These are phyloP conservation scores for Triticum urartu DNA, from an alignment of 176 grass and related monocot genomes.

Conservation along the genomic window DNA sequence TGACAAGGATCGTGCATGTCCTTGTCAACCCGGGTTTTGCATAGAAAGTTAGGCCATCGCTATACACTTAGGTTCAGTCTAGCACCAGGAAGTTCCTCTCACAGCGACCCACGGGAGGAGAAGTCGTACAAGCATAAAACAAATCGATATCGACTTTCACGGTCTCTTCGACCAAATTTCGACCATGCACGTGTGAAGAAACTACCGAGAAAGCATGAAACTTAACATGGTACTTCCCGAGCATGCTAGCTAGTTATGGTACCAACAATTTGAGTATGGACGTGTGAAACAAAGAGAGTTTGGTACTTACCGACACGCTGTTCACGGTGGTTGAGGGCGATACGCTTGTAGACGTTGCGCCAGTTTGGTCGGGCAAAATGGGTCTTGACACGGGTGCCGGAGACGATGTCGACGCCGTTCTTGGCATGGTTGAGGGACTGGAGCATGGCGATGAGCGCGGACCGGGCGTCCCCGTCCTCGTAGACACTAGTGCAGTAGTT, in stretches of 20 bases:
- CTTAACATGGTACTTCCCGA: not conserved
- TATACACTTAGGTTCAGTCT: not conserved
- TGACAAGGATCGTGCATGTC: slow-evolving; percentile 10
- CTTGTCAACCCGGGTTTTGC: not conserved
- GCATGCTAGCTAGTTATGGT: not conserved
- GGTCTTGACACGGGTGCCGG: slow-evolving; percentile 83
- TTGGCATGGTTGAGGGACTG: slow-evolving; percentile 92
- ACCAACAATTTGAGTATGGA: not conserved
- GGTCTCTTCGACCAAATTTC: not conserved
- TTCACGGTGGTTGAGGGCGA: slow-evolving; percentile 91
- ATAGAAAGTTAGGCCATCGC: slow-evolving; percentile 2
- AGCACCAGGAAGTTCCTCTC: slow-evolving; percentile 16
- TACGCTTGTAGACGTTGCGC: slow-evolving; percentile 89
- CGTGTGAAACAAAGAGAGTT: not conserved
- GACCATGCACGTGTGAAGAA: not conserved
- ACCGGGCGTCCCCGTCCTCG: slow-evolving; percentile 89
- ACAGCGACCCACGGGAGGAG: not conserved
- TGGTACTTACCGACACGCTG: slow-evolving; percentile 60
- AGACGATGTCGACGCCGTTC: slow-evolving; percentile 82
- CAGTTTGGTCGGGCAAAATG: slow-evolving; percentile 95
- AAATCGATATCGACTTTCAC: not conserved
- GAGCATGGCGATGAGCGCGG: slow-evolving; percentile 88
- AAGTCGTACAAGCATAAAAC: slow-evolving; percentile 8
- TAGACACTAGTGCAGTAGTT: slow-evolving; percentile 97
- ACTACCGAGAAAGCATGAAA: not conserved